Evolutionary conservation across 257 asterid genomes (phyloP).

Genomic region (Cinchona pubescens): DNA sequence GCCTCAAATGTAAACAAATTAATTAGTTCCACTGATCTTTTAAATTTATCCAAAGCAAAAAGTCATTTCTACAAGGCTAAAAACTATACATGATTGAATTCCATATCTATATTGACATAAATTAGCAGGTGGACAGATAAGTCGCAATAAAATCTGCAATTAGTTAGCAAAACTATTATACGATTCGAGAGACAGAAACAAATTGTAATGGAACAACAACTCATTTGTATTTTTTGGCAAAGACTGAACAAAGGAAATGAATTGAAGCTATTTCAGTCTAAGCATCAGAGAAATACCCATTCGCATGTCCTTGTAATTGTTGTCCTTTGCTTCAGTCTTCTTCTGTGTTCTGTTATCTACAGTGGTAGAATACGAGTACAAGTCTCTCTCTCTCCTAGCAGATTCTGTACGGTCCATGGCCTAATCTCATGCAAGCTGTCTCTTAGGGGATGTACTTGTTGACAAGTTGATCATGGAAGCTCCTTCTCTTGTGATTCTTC

Average conservation of each 20-base stretch:
- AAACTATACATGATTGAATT: conserved; percentile 12
- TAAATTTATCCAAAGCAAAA: background rate
- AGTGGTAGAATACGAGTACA: background rate
- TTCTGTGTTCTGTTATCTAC: conserved; percentile 6
- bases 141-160: background rate
- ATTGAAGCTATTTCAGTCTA: background rate
- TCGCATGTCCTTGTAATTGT: background rate
- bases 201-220: background rate
- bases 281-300: background rate
- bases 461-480: conserved; percentile 15
- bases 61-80: background rate
- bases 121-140: background rate
- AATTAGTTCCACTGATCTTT: background rate
- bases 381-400: background rate
- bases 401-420: background rate
- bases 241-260: background rate
- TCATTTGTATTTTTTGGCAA: background rate
- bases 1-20: background rate
- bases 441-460: background rate
- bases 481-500: conserved; percentile 77
- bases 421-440: background rate
- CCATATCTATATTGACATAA: conserved; percentile 1
- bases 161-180: conserved; percentile 22
- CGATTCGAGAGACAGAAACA: conserved; percentile 2
- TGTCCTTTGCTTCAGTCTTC: conserved; percentile 1